Conservation (phyloP, 2,329 filamentous ascomycete species). For the Fusarium musae region DNA sequence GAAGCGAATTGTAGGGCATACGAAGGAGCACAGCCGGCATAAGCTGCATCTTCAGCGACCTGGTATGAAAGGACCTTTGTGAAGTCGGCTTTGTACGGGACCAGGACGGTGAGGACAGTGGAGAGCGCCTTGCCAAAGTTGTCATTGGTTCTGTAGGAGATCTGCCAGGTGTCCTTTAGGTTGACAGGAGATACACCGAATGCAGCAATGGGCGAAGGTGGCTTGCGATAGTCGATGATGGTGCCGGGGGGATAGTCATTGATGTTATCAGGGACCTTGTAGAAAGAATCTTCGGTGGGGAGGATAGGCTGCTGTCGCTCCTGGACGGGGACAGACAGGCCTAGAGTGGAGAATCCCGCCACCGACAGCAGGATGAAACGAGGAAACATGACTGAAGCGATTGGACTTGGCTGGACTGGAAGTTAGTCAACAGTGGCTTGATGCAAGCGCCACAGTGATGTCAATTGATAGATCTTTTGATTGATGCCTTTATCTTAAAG, state of each 20-base stretch:
- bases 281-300: background rate
- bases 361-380: background rate
- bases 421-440: background rate
- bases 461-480: rapidly evolving
- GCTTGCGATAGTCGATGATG: background rate
- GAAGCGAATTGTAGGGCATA: background rate
- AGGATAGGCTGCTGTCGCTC: background rate
- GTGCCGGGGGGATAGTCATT: background rate
- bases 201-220: background rate
- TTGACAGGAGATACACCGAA: background rate
- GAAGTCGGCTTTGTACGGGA: background rate
- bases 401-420: background rate
- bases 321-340: background rate
- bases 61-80: background rate
- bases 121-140: background rate
- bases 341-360: background rate
- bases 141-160: background rate
- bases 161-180: background rate
- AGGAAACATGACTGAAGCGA: background rate
- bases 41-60: background rate
- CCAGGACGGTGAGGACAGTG: background rate
- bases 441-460: background rate
- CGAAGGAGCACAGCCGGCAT: background rate
- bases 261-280: background rate
- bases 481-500: background rate